phyloP scores from a whole-genome alignment of 441 rosid genomes.

The Pelargonium fulgidum region DNA sequence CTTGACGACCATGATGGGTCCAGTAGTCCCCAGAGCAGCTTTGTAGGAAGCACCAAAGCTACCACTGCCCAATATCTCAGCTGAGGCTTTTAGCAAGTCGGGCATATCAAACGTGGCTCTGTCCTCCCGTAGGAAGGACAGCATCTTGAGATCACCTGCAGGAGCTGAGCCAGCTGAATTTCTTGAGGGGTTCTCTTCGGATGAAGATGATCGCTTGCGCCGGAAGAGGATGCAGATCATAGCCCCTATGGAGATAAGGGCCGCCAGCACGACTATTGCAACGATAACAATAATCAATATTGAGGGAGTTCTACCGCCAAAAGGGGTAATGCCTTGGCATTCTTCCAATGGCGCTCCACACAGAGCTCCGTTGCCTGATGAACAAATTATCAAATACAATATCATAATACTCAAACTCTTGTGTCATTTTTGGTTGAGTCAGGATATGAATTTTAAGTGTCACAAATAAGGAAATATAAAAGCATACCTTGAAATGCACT shows the following conservation, averaged over 20 bases:
- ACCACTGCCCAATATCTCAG: constrained; percentile 91
- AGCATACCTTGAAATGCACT: constrained; percentile 55
- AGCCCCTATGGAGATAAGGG: background rate
- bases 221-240: background rate
- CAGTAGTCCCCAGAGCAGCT: constrained; percentile 36
- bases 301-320: background rate
- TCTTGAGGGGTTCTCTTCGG: background rate
- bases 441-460: background rate
- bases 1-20: constrained; percentile 62
- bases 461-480: too few relatives aligned
- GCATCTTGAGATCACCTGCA: constrained; percentile 23
- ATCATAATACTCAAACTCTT: too few relatives aligned
- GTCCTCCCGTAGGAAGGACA: constrained; percentile 52
- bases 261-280: background rate
- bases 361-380: constrained; percentile 54
- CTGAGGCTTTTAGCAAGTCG: constrained; percentile 74
- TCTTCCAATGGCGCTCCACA: constrained; percentile 48
- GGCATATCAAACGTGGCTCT: constrained; percentile 58
- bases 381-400: too few relatives aligned
- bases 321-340: constrained; percentile 21
- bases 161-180: background rate
- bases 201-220: background rate
- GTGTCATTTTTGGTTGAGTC: background rate
- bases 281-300: background rate
- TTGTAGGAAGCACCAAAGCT: constrained; percentile 86